Base-by-base conservation (phyloP, 2,329 filamentous ascomycete genomes). In the Geosmithia morbida region DNA sequence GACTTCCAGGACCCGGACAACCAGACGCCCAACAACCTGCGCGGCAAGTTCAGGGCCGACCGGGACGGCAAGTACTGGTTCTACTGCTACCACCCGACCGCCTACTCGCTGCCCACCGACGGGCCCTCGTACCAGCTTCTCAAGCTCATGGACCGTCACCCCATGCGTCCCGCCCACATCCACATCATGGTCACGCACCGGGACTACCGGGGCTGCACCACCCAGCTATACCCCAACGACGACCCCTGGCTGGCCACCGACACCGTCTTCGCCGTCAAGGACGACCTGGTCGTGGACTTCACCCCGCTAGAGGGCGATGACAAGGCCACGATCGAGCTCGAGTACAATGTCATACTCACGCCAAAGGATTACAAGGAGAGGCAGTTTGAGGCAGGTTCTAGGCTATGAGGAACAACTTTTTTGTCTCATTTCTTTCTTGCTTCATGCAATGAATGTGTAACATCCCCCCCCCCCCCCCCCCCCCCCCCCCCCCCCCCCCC, bases 11-110 rank as follows among this genome's bases (percentile, higher is more conserved):
- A 87, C 62, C 81, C 81, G 1, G 74, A 80, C 48, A 79, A 78
- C 66, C 82, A 86, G 69, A 66, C 67, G 45, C 76, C 77, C 59
- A 83, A 86, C 73, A 87, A 87, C 70, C 71, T 87, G 41, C 76
- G 83, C 42, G 83, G 83, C 61, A 87, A 86, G 68, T 87, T 87
- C 70, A 74, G 72, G 55, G 77, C 80, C 52, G 75, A 85, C 62
- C 74, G 74, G 55, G 73, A 86, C 51, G 83, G 83, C 55, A 73
- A 80, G 61, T 85, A 81, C 66, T 74, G 70, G 66, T 81, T 85
- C 65, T 86, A 86, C 74, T 86, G 82, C 71, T 76, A 81, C 58
- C 73, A 83, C 64, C 83, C 83, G 1, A 86, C 83, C 0, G 78
- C 80, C 5, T 87, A 87, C 66, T 81, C 80, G 40, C 70, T 87